These are phyloP conservation scores for Solanum dulcamara DNA, from an alignment of 257 asterid genomes.

Conservation along the genomic window DNA sequence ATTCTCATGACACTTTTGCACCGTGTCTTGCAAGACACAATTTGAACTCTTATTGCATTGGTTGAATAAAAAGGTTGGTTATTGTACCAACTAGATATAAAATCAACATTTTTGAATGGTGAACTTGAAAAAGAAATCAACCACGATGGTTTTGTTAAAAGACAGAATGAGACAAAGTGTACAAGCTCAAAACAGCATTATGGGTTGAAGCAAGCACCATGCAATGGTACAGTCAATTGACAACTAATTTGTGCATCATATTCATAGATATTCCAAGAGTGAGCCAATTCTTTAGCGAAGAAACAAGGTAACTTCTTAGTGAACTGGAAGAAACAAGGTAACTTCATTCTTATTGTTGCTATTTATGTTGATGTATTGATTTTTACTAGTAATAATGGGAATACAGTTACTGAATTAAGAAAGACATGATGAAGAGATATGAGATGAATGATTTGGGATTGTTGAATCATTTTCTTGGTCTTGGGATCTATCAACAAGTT, in stretches of 20 bases:
- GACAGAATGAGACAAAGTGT: background rate
- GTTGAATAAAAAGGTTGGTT: background rate
- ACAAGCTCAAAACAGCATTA: background rate
- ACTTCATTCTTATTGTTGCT: background rate
- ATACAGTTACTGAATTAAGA: background rate
- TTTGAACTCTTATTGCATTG: background rate
- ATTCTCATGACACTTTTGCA: background rate
- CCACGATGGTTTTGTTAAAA: background rate
- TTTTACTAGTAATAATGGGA: background rate
- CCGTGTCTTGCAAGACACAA: background rate
- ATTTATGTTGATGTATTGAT: background rate
- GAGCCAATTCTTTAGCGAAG: background rate
- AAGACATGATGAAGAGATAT: background rate
- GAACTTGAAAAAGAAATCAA: background rate
- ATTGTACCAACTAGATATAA: background rate
- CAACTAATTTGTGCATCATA: background rate
- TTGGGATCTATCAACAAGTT: background rate
- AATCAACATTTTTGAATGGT: background rate
- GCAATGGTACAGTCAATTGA: background rate
- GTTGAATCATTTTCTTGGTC: background rate
- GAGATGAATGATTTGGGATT: background rate
- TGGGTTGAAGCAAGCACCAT: background rate
- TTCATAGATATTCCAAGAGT: background rate
- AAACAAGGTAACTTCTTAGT: background rate
- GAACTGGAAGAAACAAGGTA: background rate